A percentile compares a stretch with the other conserved stretches of the same genome.
Evolutionary conservation across 352 stramenopile genomes (phyloP).

Genomic region (Aphanomyces euteiches): DNA sequence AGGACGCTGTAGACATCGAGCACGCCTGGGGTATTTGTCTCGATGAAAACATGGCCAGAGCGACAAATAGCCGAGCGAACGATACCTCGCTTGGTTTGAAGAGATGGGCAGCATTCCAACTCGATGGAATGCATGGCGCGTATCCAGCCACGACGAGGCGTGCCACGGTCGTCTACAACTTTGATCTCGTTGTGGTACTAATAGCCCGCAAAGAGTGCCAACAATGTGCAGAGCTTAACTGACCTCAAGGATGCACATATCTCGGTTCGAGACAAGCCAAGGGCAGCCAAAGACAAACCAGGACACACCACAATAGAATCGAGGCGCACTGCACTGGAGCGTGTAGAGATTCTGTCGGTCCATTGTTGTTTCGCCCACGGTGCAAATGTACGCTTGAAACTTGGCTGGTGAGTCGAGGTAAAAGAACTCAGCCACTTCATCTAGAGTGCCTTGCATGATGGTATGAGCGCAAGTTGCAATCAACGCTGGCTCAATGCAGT

Average conservation of each 20-base stretch:
- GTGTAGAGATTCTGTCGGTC: conserved; percentile 74
- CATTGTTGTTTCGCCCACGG: conserved; percentile 43
- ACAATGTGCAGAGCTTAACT: too few species aligned
- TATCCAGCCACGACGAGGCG: conserved; percentile 51
- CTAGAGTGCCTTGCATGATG: conserved; percentile 66
- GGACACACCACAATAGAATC: conserved; percentile 71
- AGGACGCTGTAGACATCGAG: conserved; percentile 7
- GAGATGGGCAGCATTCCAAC: conserved; percentile 78
- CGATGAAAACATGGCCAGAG: conserved; percentile 21
- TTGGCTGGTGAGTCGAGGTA: conserved; percentile 69
- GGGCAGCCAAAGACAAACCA: conserved; percentile 73
- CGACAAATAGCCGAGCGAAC: conserved; percentile 38
- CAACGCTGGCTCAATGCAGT: conserved; percentile 15
- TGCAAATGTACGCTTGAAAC: conserved; percentile 13
- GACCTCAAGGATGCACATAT: conserved; percentile 64
- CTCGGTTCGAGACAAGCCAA: conserved; percentile 63
- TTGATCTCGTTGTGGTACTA: conserved; percentile 50
- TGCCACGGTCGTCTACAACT: conserved; percentile 69
- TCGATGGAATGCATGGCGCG: conserved; percentile 78
- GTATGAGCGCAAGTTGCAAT: conserved; percentile 34
- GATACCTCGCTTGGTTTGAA: conserved; percentile 72
- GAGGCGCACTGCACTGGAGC: conserved; percentile 55
- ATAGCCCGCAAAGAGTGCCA: neutral
- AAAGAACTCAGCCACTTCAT: conserved; percentile 83
- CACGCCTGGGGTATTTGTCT: neutral